Evolutionary conservation across 768 basidiomycete genomes (phyloP).

Genomic region (Pleurotus tuoliensis): DNA sequence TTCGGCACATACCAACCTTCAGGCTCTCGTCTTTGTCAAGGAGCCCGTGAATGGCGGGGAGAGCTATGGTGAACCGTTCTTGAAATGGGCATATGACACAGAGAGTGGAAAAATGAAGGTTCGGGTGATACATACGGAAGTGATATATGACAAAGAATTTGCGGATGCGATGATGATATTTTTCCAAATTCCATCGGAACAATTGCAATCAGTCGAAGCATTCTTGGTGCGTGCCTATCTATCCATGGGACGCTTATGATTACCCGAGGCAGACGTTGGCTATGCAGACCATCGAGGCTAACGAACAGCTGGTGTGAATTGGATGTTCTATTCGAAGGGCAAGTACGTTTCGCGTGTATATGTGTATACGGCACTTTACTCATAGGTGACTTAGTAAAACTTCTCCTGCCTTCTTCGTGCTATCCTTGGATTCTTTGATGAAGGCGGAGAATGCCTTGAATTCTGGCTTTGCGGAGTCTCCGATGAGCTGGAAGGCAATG

Average conservation of each 20-base stretch:
- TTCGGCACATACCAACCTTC: background rate
- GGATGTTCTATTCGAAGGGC: too few species aligned
- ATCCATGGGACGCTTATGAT: background rate
- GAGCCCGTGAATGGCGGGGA: background rate
- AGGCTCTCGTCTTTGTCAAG: background rate
- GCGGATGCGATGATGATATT: background rate
- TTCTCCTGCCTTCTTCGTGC: slow-evolving; percentile 43
- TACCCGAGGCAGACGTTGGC: background rate
- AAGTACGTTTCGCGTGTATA: too few species aligned
- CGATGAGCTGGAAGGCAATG: slow-evolving; percentile 69
- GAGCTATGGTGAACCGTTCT: background rate
- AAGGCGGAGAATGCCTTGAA: slow-evolving; percentile 73
- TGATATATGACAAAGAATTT: background rate
- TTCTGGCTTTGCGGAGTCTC: slow-evolving; percentile 52
- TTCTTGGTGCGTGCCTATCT: background rate
- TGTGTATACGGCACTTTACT: background rate
- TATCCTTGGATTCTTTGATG: slow-evolving; percentile 75
- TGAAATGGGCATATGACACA: background rate
- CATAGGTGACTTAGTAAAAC: slow-evolving; percentile 13
- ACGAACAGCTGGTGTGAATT: too few species aligned
- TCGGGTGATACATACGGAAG: background rate
- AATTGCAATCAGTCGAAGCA: background rate
- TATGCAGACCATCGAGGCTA: background rate
- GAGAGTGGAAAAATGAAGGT: background rate
- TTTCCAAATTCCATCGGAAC: background rate